Base-by-base conservation (phyloP, 768 basidiomycete species). In the Amyloporia xantha region DNA sequence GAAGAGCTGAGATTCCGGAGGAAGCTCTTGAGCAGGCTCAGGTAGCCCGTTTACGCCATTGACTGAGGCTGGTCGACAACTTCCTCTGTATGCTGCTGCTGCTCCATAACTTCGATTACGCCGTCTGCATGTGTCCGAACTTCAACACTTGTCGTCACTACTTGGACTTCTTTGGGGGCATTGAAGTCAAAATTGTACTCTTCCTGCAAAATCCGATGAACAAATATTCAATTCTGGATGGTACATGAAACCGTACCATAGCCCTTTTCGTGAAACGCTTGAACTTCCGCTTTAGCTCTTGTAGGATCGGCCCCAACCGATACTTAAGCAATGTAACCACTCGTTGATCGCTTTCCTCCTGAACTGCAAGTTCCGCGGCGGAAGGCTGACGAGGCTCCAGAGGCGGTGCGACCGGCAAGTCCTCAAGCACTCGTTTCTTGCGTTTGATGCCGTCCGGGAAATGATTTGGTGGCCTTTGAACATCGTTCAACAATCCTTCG, bases 401-500 rank as follows among this genome's bases (percentile, higher is more conserved):
- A 0, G 96, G 93, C 12, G 95, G 92, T 0, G 96, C 96, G 35
- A 92, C 71, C 0, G 89, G 88, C 12, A 99, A 70, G 49, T 78
- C 79, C 64, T 97, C 95, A 10, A 98, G 73, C 0, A 94, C 70
- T 26, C 95, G 81, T 65, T 84, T 88, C 64, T 78, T 80, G 49
- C 93, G 76, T 58, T 87, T 82, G 54, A 93, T 68, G 5, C 90
- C 93, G 61, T 95, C 96, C 0, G 89, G 86, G 65, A 94, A 98
- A 49, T 86, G 77, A 58, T 81, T 88, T 2, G 96, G 96, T 0
- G 86, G 86, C 9, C 86, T 72, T 19, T 71, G 67, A 33, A 93
- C 68, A 57, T 91, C 84, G 3, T 74, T 70, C 19, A 97, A 56
- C 15, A 97, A 69, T 1, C 78, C 71, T 15, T 75, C 71, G 57